Base-by-base conservation (phyloP, 371 early-diverging fungal species). In the Mucor mucedo region DNA sequence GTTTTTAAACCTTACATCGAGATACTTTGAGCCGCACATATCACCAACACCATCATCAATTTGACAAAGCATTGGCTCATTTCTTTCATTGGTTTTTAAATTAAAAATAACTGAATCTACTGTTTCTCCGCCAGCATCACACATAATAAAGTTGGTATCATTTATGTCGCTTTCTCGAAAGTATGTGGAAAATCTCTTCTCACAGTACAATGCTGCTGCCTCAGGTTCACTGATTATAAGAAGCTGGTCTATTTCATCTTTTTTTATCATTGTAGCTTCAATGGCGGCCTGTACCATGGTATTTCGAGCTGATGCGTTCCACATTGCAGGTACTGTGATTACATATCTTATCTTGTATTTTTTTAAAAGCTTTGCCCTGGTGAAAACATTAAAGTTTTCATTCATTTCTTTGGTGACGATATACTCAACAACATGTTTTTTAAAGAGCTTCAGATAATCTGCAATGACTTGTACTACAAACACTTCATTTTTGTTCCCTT, bases 101-200 rank as follows among this genome's bases (percentile, higher is more conserved):
- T 27, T n/a, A 8, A 21, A 47, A 16, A 21, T 45, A 4, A 16
- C 40, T 39, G 8, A 45, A 71, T 64, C 86, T 6, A 85, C 84
- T 5, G 86, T 85, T 55, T 84, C 84, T 62, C 86, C 86, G 53
- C 86, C 86, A 39, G 84, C 83, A 47, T 47, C 47, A 47, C 27
- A 47, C 1, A 47, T 78, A 77, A 84, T 80, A 65, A 85, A 85
- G 16, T 63, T 72, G 27, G 63, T 65, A 30, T 55, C 68, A 16
- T 64, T 61, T 16, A 60, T 58, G 21, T n/a, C 10, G 0, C 33
- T 21, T 0, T 16, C 21, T 1, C 21, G 1, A 6, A 45, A 10
- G 9, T 6, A 30, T 0, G 16, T 4, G 30, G 44, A 4, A 16
- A 41, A 45, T 10, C 32, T 14, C 2, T 57, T 33, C 13, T 76